Conservation (phyloP, 2,329 filamentous ascomycete genomes). For the Phialophora verrucosa region DNA sequence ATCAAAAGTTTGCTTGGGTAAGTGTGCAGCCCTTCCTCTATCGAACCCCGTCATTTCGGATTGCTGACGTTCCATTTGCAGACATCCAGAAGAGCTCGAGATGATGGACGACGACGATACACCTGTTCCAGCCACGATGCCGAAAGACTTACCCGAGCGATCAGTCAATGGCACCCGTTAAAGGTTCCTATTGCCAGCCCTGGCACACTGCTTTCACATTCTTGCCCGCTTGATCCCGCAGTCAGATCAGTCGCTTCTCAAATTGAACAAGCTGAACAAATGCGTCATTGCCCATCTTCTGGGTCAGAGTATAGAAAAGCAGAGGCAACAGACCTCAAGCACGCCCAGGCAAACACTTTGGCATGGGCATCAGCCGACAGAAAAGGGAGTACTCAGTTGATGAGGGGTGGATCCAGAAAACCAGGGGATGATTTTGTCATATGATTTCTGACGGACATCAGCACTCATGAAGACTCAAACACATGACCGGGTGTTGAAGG, state of each 20-base stretch:
- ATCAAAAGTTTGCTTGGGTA: conserved; percentile 85
- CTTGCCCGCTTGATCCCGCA: background rate
- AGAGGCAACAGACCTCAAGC: background rate
- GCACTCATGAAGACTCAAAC: background rate
- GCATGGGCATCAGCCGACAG: conserved; percentile 1
- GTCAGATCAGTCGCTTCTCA: background rate
- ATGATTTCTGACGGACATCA: conserved; percentile 18
- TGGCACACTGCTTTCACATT: background rate
- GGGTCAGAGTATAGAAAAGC: background rate
- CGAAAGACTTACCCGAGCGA: conserved; percentile 48
- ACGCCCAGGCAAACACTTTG: background rate
- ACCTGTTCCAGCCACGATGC: conserved; percentile 45
- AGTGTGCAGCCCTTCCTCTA: conserved; percentile 39
- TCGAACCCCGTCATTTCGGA: background rate
- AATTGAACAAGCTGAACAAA: background rate
- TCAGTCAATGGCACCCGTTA: conserved; percentile 42
- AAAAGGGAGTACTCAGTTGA: background rate
- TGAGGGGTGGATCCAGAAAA: background rate
- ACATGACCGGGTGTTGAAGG: background rate
- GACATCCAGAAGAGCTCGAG: conserved; percentile 69
- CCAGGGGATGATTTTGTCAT: conserved; percentile 15
- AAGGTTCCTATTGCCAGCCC: background rate
- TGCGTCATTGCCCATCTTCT: background rate
- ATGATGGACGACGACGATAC: conserved; percentile 67
- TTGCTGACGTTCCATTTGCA: conserved; percentile 31